Conservation (phyloP, 495 filamentous ascomycete species). For the Penicillium canariense region DNA sequence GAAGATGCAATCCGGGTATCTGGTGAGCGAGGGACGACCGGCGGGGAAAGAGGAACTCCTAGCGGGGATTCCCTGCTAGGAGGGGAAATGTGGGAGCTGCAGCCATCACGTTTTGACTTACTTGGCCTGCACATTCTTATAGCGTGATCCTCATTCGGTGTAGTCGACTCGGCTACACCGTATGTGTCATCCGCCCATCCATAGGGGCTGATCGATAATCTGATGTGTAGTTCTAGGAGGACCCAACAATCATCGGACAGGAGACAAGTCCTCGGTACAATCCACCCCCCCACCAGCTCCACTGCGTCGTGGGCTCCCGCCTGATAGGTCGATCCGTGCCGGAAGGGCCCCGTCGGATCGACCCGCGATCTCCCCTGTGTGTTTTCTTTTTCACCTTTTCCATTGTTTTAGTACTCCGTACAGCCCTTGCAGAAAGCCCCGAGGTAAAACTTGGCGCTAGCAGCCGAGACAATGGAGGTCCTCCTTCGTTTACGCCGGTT, state of each 20-base stretch:
- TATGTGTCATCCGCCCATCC: neutral
- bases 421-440: slow-evolving; percentile 15
- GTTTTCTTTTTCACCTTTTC: neutral
- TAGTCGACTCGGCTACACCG: too few relatives aligned
- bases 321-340: slow-evolving; percentile 9
- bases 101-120: too few relatives aligned
- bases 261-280: neutral
- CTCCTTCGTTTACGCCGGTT: neutral
- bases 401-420: neutral
- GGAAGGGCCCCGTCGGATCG: slow-evolving; percentile 12
- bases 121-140: too few relatives aligned
- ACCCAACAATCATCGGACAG: neutral
- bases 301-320: neutral
- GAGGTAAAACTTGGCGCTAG: slow-evolving; percentile 1
- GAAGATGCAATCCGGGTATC: slow-evolving; percentile 1
- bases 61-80: neutral
- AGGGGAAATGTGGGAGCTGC: too few relatives aligned
- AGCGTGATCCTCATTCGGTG: neutral
- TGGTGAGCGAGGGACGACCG: neutral
- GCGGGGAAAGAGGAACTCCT: neutral
- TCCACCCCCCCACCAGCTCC: neutral
- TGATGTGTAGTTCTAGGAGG: neutral
- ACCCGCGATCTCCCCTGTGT: slow-evolving; percentile 12
- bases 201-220: neutral
- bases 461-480: neutral